Evolutionary conservation across 768 basidiomycete species (phyloP).

Genomic region (Rhodotorula kratochvilovae): DNA sequence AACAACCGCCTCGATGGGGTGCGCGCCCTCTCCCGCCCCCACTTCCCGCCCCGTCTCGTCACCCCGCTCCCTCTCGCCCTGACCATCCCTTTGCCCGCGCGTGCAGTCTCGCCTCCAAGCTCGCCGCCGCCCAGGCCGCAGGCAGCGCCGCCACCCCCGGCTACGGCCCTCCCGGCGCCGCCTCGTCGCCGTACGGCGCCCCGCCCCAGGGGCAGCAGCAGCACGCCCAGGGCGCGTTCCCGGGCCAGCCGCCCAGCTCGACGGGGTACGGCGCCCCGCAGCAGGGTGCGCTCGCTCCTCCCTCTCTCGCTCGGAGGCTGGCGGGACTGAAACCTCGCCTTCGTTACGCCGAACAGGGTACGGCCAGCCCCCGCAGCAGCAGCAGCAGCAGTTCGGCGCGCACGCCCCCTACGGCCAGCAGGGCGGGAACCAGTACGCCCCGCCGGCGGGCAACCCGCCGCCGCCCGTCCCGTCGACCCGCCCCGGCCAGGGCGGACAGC

Average conservation of each 20-base stretch:
- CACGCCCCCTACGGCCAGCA: not conserved
- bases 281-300: not conserved
- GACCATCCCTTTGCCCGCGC: not conserved
- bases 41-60: not conserved
- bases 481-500: not conserved
- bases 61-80: not conserved
- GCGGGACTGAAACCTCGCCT: not conserved
- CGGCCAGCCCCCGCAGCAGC: conserved; percentile 3
- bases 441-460: conserved; percentile 19
- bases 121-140: conserved; percentile 33
- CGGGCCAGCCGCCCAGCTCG: conserved; percentile 3
- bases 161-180: conserved; percentile 11
- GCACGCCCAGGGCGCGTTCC: conserved; percentile 20
- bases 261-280: conserved; percentile 15
- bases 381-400: conserved; percentile 2
- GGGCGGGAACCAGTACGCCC: conserved; percentile 1
- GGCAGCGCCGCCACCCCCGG: conserved; percentile 20
- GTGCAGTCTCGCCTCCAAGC: conserved; percentile 31
- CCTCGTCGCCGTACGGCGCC: conserved; percentile 18
- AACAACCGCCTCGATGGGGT: not conserved
- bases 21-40: not conserved
- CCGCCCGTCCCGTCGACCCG: not conserved
- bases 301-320: no score
- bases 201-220: not conserved
- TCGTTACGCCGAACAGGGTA: not conserved